Percentiles rank a stretch among this genome's conserved stretches.
phyloP scores from a whole-genome alignment of 345 rosid genomes.

The Moricandia moricandioides region DNA sequence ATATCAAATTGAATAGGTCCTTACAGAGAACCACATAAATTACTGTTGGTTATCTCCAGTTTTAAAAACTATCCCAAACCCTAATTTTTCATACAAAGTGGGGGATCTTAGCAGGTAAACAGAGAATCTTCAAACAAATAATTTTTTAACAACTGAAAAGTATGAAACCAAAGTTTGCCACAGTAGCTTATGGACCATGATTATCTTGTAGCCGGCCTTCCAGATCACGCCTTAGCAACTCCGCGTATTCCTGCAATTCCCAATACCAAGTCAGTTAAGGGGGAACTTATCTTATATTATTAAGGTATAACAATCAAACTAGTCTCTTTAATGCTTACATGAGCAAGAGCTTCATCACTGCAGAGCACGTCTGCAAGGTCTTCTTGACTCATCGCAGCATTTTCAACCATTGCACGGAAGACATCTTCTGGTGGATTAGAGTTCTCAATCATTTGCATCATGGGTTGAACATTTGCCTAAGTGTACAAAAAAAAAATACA shows the following conservation, averaged over 20 bases:
- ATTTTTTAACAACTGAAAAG: background rate
- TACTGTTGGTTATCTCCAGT: background rate
- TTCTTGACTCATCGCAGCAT: conserved; percentile 45
- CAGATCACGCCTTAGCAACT: conserved; percentile 57
- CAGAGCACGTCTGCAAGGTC: conserved; percentile 54
- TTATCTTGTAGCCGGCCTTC: conserved; percentile 39
- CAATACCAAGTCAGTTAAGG: background rate
- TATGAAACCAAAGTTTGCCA: background rate
- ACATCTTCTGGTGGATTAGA: conserved; percentile 52
- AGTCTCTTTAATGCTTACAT: conserved; percentile 39
- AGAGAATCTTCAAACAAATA: background rate
- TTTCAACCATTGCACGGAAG: conserved; percentile 58
- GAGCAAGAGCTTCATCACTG: conserved; percentile 54
- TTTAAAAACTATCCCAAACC: too few relatives aligned
- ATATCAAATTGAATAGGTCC: background rate
- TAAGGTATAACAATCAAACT: background rate
- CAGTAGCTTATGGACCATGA: conserved; percentile 23
- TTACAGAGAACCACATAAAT: background rate
- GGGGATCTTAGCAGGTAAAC: background rate
- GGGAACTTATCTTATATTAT: background rate
- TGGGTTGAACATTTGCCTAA: conserved; percentile 50
- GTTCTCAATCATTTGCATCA: conserved; percentile 56
- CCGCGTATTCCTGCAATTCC: conserved; percentile 57
- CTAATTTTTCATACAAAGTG: conserved; percentile 8
- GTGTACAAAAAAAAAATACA: background rate